These are phyloP conservation scores for Exophiala lecanii-corni DNA, from an alignment of 2,329 filamentous ascomycete genomes.

Conservation along the genomic window DNA sequence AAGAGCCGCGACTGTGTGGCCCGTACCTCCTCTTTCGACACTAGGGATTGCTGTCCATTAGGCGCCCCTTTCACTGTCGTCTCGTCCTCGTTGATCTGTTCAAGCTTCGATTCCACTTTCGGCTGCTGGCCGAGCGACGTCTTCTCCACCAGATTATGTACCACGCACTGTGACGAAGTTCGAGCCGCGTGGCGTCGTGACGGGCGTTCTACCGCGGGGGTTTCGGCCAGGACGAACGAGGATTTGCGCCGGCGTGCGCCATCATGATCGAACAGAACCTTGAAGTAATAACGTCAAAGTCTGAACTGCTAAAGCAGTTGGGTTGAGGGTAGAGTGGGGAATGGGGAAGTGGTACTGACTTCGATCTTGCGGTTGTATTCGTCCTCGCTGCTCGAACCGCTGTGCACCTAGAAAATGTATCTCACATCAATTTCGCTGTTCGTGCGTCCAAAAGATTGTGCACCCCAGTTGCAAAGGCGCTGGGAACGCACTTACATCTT, in stretches of 20 bases:
- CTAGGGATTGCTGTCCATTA: conserved; percentile 1
- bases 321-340: background rate
- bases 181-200: conserved; percentile 35
- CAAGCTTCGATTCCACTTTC: conserved; percentile 21
- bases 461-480: too few species aligned
- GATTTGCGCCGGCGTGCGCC: conserved; percentile 55
- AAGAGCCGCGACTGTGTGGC: conserved; percentile 66
- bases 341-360: background rate
- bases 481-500: conserved; percentile 19
- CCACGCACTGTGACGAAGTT: conserved; percentile 54
- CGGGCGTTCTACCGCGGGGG: conserved; percentile 25
- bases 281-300: too few species aligned
- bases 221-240: conserved; percentile 45
- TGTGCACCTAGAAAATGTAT: conserved; percentile 27
- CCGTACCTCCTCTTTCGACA: conserved; percentile 32
- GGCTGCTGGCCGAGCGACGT: conserved; percentile 24
- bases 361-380: conserved; percentile 34
- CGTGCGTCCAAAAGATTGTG: too few species aligned
- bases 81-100: conserved; percentile 24
- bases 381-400: conserved; percentile 32
- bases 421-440: background rate
- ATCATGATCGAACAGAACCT: conserved; percentile 56
- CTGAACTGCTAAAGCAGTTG: background rate
- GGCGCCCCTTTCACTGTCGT: conserved; percentile 17
- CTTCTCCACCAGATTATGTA: conserved; percentile 54